Conservation (phyloP, 306 rosid genomes). For the Senna siamea region DNA sequence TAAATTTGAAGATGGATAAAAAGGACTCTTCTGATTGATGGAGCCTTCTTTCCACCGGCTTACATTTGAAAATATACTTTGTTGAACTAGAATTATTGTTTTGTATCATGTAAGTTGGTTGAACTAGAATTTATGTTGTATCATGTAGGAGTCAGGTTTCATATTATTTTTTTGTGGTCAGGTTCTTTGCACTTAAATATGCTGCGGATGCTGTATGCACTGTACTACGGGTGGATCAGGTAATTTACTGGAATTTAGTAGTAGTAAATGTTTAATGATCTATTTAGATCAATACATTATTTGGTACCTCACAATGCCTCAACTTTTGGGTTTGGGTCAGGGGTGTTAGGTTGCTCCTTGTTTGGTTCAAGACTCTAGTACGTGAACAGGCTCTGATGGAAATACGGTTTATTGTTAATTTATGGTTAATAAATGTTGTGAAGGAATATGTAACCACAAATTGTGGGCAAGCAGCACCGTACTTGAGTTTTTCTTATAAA, state of each 20-base stretch:
- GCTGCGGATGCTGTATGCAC: constrained; percentile 98
- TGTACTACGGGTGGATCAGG: constrained; percentile 93
- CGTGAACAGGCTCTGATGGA: not conserved
- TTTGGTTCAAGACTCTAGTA: not conserved
- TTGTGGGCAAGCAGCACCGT: not conserved
- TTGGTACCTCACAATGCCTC: not conserved
- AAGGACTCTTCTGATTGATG: constrained; percentile 2
- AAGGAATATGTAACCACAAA: not conserved
- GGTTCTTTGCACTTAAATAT: constrained; percentile 89
- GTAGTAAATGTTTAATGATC: not conserved
- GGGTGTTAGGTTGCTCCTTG: not conserved
- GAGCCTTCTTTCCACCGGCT: constrained; percentile 8
- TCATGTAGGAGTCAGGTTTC: constrained; percentile 13
- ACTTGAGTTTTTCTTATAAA: not conserved
- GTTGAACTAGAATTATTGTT: not conserved
- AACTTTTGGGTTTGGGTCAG: not conserved
- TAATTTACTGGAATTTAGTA: constrained; percentile 38
- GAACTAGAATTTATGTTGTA: not conserved
- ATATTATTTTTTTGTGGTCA: constrained; percentile 39
- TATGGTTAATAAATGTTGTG: constrained; percentile 1
- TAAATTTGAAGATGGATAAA: not conserved
- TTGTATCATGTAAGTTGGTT: not conserved
- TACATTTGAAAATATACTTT: constrained; percentile 1
- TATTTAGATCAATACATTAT: not conserved
- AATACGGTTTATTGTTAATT: not conserved